phyloP scores from a whole-genome alignment of 345 rosid genomes.

The Syzygium oleosum region DNA sequence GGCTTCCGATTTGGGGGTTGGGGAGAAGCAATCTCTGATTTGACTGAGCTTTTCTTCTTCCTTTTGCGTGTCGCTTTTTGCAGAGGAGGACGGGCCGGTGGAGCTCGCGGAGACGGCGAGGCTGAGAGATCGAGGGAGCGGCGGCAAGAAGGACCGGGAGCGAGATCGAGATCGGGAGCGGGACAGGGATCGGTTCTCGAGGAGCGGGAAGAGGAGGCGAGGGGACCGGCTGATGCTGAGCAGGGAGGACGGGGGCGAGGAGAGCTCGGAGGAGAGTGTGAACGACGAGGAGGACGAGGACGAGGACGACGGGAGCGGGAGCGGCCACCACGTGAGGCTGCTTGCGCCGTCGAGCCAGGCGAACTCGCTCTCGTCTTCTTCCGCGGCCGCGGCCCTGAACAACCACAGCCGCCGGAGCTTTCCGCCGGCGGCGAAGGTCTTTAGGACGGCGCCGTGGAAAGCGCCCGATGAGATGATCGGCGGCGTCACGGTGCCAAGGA shows the following conservation, averaged over 20 bases:
- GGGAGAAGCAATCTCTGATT: not conserved
- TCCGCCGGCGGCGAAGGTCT: slow-evolving; percentile 36
- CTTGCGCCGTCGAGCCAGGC: slow-evolving; percentile 36
- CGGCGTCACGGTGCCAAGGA: slow-evolving; percentile 94
- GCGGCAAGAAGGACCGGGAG: slow-evolving; percentile 59
- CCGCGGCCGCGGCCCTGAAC: slow-evolving; percentile 49
- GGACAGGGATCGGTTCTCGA: slow-evolving; percentile 72
- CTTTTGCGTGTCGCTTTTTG: not conserved
- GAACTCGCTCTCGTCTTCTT: slow-evolving; percentile 24
- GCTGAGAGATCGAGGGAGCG: slow-evolving; percentile 63
- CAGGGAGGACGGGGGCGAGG: slow-evolving; percentile 74
- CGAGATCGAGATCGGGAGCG: slow-evolving; percentile 61
- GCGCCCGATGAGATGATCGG: slow-evolving; percentile 96
- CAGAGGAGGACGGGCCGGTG: slow-evolving; percentile 74
- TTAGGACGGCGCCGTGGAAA: slow-evolving; percentile 49
- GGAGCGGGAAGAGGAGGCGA: slow-evolving; percentile 65
- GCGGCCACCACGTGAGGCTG: slow-evolving; percentile 45
- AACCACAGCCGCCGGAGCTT: slow-evolving; percentile 51
- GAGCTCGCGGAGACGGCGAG: slow-evolving; percentile 79
- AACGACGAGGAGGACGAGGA: slow-evolving; percentile 92
- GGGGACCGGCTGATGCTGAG: slow-evolving; percentile 65
- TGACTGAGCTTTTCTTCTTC: not conserved
- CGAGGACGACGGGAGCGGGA: slow-evolving; percentile 48
- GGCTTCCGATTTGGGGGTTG: not conserved
- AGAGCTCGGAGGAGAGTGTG: slow-evolving; percentile 85